phyloP scores from a whole-genome alignment of 345 rosid species.

The Luvunga scandens region DNA sequence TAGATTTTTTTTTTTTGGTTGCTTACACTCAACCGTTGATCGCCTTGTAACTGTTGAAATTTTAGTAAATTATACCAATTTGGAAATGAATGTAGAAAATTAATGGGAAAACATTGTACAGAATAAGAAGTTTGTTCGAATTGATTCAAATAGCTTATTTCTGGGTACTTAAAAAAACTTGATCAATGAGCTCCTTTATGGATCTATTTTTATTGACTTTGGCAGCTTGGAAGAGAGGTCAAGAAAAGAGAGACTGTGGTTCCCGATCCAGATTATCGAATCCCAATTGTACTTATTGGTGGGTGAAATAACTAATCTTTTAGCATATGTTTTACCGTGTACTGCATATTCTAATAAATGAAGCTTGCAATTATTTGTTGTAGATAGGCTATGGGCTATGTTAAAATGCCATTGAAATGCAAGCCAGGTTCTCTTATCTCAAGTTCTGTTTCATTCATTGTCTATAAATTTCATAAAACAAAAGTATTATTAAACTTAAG shows the following conservation, averaged over 20 bases:
- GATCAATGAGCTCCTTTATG: slow-evolving; percentile 1
- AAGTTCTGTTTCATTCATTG: too few relatives aligned
- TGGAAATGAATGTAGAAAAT: not conserved
- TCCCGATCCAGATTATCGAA: slow-evolving; percentile 68
- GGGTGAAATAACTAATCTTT: slow-evolving; percentile 1
- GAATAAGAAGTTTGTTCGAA: not conserved
- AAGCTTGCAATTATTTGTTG: not conserved
- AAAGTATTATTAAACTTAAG: not conserved
- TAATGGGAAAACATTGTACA: not conserved
- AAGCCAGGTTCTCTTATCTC: not conserved
- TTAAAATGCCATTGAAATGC: not conserved
- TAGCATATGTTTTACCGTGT: not conserved
- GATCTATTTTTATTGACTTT: slow-evolving; percentile 14
- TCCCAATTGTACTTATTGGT: slow-evolving; percentile 60
- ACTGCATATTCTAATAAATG: not conserved
- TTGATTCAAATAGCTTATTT: not conserved
- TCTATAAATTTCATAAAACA: not conserved
- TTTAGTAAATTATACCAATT: not conserved
- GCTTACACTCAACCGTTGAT: not conserved
- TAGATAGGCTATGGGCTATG: not conserved
- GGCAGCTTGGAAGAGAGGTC: slow-evolving; percentile 51
- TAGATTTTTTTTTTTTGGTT: not conserved
- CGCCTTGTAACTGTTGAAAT: not conserved
- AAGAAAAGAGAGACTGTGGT: slow-evolving; percentile 49
- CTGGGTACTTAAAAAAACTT: not conserved